Conservation (phyloP, 352 stramenopile genomes). For the Globisporangium emineosum region DNA sequence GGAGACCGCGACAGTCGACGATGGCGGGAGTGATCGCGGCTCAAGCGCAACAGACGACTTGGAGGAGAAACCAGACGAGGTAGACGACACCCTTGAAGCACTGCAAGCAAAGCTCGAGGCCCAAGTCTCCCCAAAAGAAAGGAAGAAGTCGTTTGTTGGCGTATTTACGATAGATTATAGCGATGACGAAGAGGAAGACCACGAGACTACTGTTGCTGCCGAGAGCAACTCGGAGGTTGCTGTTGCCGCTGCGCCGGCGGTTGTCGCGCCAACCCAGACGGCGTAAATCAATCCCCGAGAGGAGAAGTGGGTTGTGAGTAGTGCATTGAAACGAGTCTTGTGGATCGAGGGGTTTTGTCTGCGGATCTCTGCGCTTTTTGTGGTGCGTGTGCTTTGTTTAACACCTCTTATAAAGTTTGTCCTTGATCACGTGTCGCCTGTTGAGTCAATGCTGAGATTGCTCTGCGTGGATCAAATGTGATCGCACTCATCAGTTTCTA, state of each 20-base stretch:
- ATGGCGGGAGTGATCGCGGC: conserved; percentile 58
- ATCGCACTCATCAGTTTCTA: too few relatives aligned
- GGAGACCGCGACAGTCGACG: conserved; percentile 57
- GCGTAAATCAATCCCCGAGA: not conserved
- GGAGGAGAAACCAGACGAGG: conserved; percentile 29
- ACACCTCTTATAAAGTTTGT: conserved; percentile 1
- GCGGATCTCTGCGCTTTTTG: not conserved
- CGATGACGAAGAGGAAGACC: conserved; percentile 62
- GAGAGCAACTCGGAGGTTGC: conserved; percentile 3
- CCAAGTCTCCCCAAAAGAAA: conserved; percentile 19
- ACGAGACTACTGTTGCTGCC: not conserved
- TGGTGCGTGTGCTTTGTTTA: not conserved
- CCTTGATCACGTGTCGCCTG: not conserved
- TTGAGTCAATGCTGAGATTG: not conserved
- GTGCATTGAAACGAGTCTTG: conserved; percentile 6
- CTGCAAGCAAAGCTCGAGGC: conserved; percentile 16
- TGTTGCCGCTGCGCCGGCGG: not conserved
- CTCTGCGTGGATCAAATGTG: too few relatives aligned
- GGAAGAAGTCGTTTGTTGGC: conserved; percentile 54
- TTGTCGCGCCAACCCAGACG: conserved; percentile 8
- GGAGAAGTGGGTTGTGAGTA: conserved; percentile 8
- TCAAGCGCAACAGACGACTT: conserved; percentile 47
- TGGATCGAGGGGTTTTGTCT: not conserved
- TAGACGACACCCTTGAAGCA: conserved; percentile 34
- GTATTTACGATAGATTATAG: conserved; percentile 84